phyloP scores from a whole-genome alignment of 768 basidiomycete genomes.

The Tephrocybe sp. region DNA sequence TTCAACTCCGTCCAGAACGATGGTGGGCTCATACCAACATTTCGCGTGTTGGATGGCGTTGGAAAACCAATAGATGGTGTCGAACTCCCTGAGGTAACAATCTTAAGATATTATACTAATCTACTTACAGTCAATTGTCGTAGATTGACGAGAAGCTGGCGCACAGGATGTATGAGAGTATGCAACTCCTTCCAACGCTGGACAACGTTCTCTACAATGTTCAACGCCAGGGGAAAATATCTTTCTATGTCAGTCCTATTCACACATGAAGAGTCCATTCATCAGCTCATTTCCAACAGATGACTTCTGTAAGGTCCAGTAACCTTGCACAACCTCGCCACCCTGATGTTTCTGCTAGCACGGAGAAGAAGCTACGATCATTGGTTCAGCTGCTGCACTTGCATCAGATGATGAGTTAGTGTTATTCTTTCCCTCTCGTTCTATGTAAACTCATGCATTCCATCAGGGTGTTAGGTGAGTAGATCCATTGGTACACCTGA shows the following conservation, averaged over 20 bases:
- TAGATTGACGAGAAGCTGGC: constrained; percentile 72
- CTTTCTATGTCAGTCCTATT: constrained; percentile 68
- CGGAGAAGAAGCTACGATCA: constrained; percentile 88
- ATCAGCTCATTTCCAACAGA: constrained; percentile 38
- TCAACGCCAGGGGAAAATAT: constrained; percentile 91
- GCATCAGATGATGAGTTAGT: constrained; percentile 81
- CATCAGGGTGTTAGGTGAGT: constrained; percentile 68
- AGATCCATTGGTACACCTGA: not conserved
- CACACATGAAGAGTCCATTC: not conserved
- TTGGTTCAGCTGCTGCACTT: constrained; percentile 87
- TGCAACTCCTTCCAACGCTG: constrained; percentile 77
- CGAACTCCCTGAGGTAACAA: constrained; percentile 66
- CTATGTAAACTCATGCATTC: not conserved
- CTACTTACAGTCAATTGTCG: not conserved
- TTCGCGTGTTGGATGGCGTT: constrained; percentile 78
- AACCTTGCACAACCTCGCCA: constrained; percentile 3
- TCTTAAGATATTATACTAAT: not conserved
- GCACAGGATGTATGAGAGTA: constrained; percentile 71
- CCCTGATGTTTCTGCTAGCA: constrained; percentile 40
- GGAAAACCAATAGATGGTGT: constrained; percentile 75
- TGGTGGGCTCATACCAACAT: constrained; percentile 71
- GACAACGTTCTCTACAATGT: constrained; percentile 90
- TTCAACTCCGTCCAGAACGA: constrained; percentile 73
- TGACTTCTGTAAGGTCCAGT: constrained; percentile 56
- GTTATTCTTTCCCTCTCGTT: not conserved